phyloP scores from a whole-genome alignment of 1,284 basidiomycete genomes.

The Leccinum variabile region DNA sequence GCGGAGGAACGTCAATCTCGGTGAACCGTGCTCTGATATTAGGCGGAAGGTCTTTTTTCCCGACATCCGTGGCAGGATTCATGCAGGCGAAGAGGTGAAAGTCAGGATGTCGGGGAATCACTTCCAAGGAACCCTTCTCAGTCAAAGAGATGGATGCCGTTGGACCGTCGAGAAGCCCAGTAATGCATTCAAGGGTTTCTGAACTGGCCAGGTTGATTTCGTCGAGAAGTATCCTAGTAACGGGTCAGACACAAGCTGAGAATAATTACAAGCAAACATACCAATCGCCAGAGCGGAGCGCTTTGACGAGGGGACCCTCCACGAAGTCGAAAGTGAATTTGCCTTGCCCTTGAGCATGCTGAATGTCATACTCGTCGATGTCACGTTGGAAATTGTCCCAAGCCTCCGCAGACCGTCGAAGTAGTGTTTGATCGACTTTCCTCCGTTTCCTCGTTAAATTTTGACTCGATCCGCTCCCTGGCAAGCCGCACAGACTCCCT shows the following conservation, averaged over 20 bases:
- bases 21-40: constrained; percentile 92
- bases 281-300: constrained; percentile 90
- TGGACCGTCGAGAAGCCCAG: constrained; percentile 83
- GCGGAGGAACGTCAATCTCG: constrained; percentile 92
- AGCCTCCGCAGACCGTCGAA: constrained; percentile 48
- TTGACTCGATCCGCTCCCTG: constrained; percentile 57
- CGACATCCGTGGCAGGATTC: constrained; percentile 99
- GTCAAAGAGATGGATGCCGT: constrained; percentile 90
- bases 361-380: constrained; percentile 81
- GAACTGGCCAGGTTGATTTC: constrained; percentile 95
- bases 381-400: constrained; percentile 79
- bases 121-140: constrained; percentile 91
- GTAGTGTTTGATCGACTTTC: constrained; percentile 55
- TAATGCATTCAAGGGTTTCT: constrained; percentile 93
- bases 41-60: constrained; percentile 94
- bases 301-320: constrained; percentile 95
- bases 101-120: constrained; percentile 88
- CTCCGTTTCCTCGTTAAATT: constrained; percentile 63
- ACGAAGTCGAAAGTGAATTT: constrained; percentile 95
- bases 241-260: constrained; percentile 5
- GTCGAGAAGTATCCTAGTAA: constrained; percentile 84
- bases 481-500: constrained; percentile 74
- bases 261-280: constrained; percentile 38
- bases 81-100: constrained; percentile 99
- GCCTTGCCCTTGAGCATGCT: constrained; percentile 81